A percentile compares a stretch with the other conserved stretches of the same genome.
Conservation (phyloP, 371 early-diverging fungal species). For the Capillidium heterosporum region DNA sequence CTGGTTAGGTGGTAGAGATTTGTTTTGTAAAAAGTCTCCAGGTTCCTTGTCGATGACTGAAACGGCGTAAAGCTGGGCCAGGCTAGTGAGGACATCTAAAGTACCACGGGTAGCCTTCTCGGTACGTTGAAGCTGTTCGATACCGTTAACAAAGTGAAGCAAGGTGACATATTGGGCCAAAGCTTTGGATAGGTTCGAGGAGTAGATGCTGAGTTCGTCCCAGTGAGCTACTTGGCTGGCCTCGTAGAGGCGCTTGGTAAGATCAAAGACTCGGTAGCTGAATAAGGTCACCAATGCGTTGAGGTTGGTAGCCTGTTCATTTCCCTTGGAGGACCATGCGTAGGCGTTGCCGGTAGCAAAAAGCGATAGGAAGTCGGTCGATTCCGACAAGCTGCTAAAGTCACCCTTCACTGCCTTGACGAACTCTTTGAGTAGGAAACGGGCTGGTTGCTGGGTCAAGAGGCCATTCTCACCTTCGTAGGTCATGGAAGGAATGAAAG, state of each 20-base stretch:
- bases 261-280: neutral
- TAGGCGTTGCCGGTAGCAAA: no score
- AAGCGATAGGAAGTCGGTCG: neutral
- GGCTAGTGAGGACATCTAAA: slow-evolving; percentile 8
- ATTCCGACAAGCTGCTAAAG: neutral
- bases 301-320: neutral
- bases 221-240: neutral
- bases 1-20: slow-evolving; percentile 26
- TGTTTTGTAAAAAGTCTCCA: slow-evolving; percentile 34
- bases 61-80: slow-evolving; percentile 16
- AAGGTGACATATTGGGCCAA: neutral
- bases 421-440: slow-evolving; percentile 28
- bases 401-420: neutral
- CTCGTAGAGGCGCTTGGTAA: neutral
- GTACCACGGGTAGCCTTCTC: no score
- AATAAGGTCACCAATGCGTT: neutral
- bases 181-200: neutral
- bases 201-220: neutral
- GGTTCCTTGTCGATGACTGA: slow-evolving; percentile 39
- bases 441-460: slow-evolving; percentile 35
- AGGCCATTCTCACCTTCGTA: slow-evolving; percentile 26
- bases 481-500: slow-evolving; percentile 46
- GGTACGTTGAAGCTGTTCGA: neutral
- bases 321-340: neutral
- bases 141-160: neutral